Evolutionary conservation across 306 rosid species (phyloP).

Genomic region (Lathyrus aphaca): DNA sequence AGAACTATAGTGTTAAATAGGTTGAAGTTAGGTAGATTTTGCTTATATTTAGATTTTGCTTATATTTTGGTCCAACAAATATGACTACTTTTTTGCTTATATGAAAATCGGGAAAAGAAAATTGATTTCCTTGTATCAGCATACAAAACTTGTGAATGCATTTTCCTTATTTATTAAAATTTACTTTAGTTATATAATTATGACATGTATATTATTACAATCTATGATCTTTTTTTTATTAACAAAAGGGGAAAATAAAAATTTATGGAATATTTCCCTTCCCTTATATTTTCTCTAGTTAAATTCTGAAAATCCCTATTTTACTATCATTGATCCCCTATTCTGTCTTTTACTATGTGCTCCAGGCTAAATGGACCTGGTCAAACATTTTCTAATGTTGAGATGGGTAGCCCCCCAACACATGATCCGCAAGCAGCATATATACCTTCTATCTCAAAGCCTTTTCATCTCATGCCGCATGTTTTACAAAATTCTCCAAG

Average conservation of each 20-base stretch:
- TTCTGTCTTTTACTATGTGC: conserved; percentile 31
- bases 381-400: conserved; percentile 69
- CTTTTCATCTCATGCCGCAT: conserved; percentile 76
- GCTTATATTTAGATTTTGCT: too few relatives aligned
- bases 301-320: conserved; percentile 27
- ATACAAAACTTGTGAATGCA: conserved; percentile 8
- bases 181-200: conserved; percentile 15
- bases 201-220: conserved; percentile 1
- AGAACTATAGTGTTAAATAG: too few relatives aligned
- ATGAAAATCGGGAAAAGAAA: not conserved
- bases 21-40: too few relatives aligned
- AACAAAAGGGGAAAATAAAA: not conserved
- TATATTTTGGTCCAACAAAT: too few relatives aligned
- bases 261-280: conserved; percentile 22
- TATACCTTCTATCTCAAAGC: conserved; percentile 61
- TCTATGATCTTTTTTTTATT: conserved; percentile 6
- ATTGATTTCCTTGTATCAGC: conserved; percentile 1
- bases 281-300: conserved; percentile 14
- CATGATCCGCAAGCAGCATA: conserved; percentile 65
- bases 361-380: conserved; percentile 72
- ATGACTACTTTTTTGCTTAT: too few relatives aligned
- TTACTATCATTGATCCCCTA: conserved; percentile 26
- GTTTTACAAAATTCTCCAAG: conserved; percentile 78
- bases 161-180: conserved; percentile 10
- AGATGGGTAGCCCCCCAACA: conserved; percentile 70